Percentiles rank a stretch among this genome's conserved stretches.
Evolutionary conservation across 2,329 filamentous ascomycete genomes (phyloP).

Genomic region (Colletotrichum melonis): DNA sequence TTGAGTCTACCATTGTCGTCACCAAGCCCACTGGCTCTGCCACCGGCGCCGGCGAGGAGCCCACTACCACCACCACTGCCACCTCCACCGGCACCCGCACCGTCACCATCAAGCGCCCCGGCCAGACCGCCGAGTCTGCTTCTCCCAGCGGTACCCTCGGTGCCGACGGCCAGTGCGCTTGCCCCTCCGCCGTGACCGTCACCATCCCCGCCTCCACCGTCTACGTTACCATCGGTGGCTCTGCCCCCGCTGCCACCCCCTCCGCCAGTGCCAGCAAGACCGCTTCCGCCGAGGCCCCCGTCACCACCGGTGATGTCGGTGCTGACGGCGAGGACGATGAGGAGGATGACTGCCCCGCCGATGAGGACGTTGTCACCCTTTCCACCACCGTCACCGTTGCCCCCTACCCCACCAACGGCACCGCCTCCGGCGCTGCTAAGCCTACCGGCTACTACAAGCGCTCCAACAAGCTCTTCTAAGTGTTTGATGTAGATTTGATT

Average conservation of each 20-base stretch:
- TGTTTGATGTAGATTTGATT: conserved; percentile 35
- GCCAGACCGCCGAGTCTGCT: conserved; percentile 10
- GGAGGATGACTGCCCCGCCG: conserved; percentile 34
- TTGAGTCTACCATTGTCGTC: conserved; percentile 50
- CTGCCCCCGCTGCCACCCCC: conserved; percentile 12
- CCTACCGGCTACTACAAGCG: conserved; percentile 50
- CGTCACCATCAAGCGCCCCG: conserved; percentile 45
- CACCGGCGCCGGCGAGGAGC: conserved; percentile 36
- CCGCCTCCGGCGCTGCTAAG: conserved; percentile 45
- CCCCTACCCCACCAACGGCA: conserved; percentile 55
- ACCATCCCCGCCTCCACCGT: conserved; percentile 42
- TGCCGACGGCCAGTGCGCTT: conserved; percentile 32
- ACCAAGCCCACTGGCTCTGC: conserved; percentile 23
- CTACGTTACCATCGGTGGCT: conserved; percentile 41
- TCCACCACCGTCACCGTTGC: conserved; percentile 43
- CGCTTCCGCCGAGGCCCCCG: conserved; percentile 37
- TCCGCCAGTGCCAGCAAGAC: conserved; percentile 35
- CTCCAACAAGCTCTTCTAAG: conserved; percentile 36
- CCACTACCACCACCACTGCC: conserved; percentile 51
- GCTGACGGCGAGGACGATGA: conserved; percentile 36
- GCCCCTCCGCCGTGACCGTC: conserved; percentile 38
- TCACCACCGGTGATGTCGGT: conserved; percentile 38
- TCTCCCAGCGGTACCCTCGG: conserved; percentile 21
- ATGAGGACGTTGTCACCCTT: conserved; percentile 45
- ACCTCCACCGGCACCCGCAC: conserved; percentile 50